Base-by-base conservation (phyloP, 176 grass and related monocot genomes). In the Oryza nivara region DNA sequence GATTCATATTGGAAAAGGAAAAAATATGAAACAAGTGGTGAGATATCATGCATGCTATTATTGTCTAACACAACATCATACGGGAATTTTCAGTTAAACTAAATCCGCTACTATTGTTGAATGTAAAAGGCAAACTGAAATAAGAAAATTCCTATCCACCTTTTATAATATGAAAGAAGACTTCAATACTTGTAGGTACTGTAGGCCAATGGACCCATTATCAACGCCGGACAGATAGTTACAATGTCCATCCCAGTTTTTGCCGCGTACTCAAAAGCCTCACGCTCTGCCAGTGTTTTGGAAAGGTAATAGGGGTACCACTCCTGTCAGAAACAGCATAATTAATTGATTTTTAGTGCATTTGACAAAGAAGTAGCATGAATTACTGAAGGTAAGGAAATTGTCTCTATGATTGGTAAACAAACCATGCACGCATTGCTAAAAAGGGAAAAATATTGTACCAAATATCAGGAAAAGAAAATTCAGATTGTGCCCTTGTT, bases 231-330 rank as follows among this genome's bases (percentile, higher is more conserved):
- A 3, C 73, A 86, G 23, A 89, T 43, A 64, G 86, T 86, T 75
- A 89, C 86, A 68, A 89, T 19, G n/a, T 92, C 86, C 51, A 89
- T 12, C 28, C 74, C 90, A 9, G 80, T 83, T 74, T 86, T 89
- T 45, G 60, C 79, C 56, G 74, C 79, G 76, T 83, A 92, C 79
- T 69, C 30, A 63, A 86, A 86, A 65, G 79, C 83, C 36, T 86
- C 90, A 11, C 74, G 68, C 72, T 92, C 90, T 14, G 86, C 79
- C 23, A 80, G 11, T 17, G 86, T 92, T 82, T 92, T 92, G 52
- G 90, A 92, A 48, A 89, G 40, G 13, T 1, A 83, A 69, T 51
- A 17, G 49, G 3, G 4, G 7, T 92, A 92, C 84, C 91, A 92
- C 47, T 92, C 85, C 87, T 92, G 84, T 3, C 41, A 75, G 15